phyloP scores from a whole-genome alignment of 2,329 filamentous ascomycete species.

The Xylariaceae sp. region DNA sequence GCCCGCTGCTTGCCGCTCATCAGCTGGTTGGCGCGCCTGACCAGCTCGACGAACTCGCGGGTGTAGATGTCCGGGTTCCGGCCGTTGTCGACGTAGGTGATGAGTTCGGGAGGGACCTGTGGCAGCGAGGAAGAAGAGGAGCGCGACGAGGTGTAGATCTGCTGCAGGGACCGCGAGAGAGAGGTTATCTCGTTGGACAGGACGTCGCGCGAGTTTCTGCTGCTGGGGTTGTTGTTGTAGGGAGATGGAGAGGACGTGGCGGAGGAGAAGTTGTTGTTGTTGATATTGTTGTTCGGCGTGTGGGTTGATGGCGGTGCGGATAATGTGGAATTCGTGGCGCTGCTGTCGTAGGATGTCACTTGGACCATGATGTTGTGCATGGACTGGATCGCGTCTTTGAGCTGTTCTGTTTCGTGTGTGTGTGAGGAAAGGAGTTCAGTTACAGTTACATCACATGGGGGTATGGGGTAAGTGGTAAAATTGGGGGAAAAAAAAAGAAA shows the following conservation, averaged over 20 bases:
- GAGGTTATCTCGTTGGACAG: constrained; percentile 47
- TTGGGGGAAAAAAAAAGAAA: background rate
- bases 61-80: constrained; percentile 72
- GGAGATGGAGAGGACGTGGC: constrained; percentile 1
- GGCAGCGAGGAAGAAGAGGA: constrained; percentile 41
- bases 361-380: constrained; percentile 45
- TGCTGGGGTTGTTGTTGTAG: constrained; percentile 16
- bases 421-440: background rate
- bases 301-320: no score
- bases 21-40: constrained; percentile 60
- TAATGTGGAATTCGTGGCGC: background rate
- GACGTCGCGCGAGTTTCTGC: constrained; percentile 45
- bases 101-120: constrained; percentile 54
- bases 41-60: constrained; percentile 66
- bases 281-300: no score
- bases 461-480: no score
- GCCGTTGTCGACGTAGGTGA: constrained; percentile 65
- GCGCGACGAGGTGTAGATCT: constrained; percentile 38
- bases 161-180: constrained; percentile 36
- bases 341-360: constrained; percentile 51
- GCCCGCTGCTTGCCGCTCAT: constrained; percentile 59
- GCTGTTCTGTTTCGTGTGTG: constrained; percentile 26
- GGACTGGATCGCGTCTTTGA: constrained; percentile 32
- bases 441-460: background rate
- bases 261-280: no score